Evolutionary conservation across 352 stramenopile genomes (phyloP), one percentile per base, ranked within the genome.

Genomic region (Globisporangium abappressorium): DNA sequence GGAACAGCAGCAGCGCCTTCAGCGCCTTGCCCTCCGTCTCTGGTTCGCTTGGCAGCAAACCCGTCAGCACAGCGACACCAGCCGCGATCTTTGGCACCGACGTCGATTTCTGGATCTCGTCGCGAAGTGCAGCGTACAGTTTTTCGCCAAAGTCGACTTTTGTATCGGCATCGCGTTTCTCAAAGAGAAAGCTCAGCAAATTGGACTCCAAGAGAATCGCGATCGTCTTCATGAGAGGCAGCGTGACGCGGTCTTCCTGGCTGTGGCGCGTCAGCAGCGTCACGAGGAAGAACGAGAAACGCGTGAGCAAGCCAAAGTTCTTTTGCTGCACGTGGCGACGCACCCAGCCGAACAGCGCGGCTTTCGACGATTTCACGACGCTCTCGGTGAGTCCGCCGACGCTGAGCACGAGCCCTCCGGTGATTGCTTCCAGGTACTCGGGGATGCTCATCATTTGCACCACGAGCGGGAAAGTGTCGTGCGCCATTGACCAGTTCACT

Each of bases 341-440:
- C 14, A 91, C 58, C 85, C 84, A 93, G 6, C 83, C 74, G 57
- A 93, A 89, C 24, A 92, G 71, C 4, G 84, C 76, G 0, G 38
- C 41, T 65, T 89, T 90, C 0, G 86, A 93, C 11, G 89, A 85
- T 70, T 92, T 94, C 15, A 94, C 91, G 7, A 99, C 93, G 64
- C 85, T 98, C 77, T 99, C 95, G 14, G 93, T 99, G 30, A 99
- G 78, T 9, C 95, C 95, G 53, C 97, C 97, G 8, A 99, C 92
- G 71, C 93, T 98, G 8, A 99, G 76, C 11, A 99, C 78, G 3
- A 99, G 80, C 1, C 97, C 97, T 49, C 81, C 81, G 7, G 96
- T 67, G 46, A 98, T 84, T 11, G 81, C 74, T 58, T 95, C 79
- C 49, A 94, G 83, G 58, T 97, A 98, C 57, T 80, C 79, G 18